Evolutionary conservation across 2,329 filamentous ascomycete species (phyloP).

Genomic region (Cordyceps javanica): DNA sequence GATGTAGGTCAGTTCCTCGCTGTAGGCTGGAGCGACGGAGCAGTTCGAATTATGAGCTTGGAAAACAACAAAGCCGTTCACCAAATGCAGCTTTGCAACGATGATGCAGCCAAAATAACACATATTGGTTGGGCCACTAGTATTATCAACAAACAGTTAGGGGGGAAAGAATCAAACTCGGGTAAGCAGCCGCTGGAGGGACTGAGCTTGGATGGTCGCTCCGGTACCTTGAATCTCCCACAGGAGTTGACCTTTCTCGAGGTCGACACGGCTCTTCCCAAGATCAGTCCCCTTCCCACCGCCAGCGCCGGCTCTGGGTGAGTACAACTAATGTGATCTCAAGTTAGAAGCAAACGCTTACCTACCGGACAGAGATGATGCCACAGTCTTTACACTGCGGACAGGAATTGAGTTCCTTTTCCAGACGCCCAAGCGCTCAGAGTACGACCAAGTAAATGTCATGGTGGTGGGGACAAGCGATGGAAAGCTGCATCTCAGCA

Average conservation of each 20-base stretch:
- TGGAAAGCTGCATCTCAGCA: constrained; percentile 67
- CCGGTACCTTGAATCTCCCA: constrained; percentile 54
- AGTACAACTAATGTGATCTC: constrained; percentile 23
- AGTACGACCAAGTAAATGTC: constrained; percentile 71
- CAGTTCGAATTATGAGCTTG: constrained; percentile 67
- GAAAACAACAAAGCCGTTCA: constrained; percentile 79
- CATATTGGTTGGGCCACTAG: constrained; percentile 50
- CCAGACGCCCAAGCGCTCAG: constrained; percentile 52
- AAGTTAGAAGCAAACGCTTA: constrained; percentile 10
- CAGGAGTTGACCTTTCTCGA: constrained; percentile 68
- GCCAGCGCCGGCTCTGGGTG: constrained; percentile 57
- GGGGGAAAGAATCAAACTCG: constrained; percentile 17
- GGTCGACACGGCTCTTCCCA: constrained; percentile 69
- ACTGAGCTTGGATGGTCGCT: not conserved
- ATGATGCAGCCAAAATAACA: constrained; percentile 37
- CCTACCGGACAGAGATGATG: constrained; percentile 37
- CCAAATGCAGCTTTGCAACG: constrained; percentile 52
- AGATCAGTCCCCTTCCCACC: constrained; percentile 62
- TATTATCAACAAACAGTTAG: constrained; percentile 22
- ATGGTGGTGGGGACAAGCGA: constrained; percentile 68
- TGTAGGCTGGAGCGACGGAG: constrained; percentile 76
- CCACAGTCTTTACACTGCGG: constrained; percentile 62
- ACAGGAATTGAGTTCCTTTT: constrained; percentile 66
- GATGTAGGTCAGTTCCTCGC: constrained; percentile 65
- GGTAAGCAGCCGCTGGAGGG: not conserved